A percentile compares a stretch with the other conserved stretches of the same genome.
Conservation (phyloP, 1,139 yeast species). For the Suhomyces kunorum region DNA sequence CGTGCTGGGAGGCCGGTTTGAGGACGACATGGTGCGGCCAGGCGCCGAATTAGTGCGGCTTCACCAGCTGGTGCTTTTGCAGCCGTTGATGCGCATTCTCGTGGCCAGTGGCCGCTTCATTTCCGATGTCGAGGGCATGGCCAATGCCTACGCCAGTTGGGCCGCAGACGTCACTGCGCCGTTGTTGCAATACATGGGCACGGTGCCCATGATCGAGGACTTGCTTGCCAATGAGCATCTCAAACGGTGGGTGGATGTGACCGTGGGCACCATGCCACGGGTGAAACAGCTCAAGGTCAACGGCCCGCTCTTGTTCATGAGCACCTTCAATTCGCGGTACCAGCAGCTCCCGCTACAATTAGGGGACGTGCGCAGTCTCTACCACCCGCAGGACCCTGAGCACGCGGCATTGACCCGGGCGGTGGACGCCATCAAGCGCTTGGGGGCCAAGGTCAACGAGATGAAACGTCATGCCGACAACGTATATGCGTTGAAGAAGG, state of each 20-base stretch:
- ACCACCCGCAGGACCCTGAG: slow-evolving; percentile 54
- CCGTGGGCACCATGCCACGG: slow-evolving; percentile 38
- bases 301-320: slow-evolving; percentile 64
- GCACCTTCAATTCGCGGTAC: slow-evolving; percentile 74
- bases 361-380: slow-evolving; percentile 54
- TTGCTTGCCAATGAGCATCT: slow-evolving; percentile 45
- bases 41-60: slow-evolving; percentile 62
- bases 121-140: slow-evolving; percentile 51
- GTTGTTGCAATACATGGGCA: slow-evolving; percentile 60
- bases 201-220: slow-evolving; percentile 30
- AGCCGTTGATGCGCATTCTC: slow-evolving; percentile 48
- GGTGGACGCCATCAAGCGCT: slow-evolving; percentile 40
- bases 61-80: slow-evolving; percentile 57
- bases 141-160: slow-evolving; percentile 69
- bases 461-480: slow-evolving; percentile 60
- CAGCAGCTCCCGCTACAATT: slow-evolving; percentile 72
- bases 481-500: slow-evolving; percentile 46
- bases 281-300: slow-evolving; percentile 49
- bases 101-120: slow-evolving; percentile 67
- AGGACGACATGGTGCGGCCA: slow-evolving; percentile 59
- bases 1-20: slow-evolving; percentile 48
- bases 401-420: slow-evolving; percentile 56
- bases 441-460: slow-evolving; percentile 44
- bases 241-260: slow-evolving; percentile 54
- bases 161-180: slow-evolving; percentile 55